A percentile compares a stretch with the other conserved stretches of the same genome.
Evolutionary conservation across 179 eudicot genomes (phyloP).

Genomic region (Gypsophila paniculata): DNA sequence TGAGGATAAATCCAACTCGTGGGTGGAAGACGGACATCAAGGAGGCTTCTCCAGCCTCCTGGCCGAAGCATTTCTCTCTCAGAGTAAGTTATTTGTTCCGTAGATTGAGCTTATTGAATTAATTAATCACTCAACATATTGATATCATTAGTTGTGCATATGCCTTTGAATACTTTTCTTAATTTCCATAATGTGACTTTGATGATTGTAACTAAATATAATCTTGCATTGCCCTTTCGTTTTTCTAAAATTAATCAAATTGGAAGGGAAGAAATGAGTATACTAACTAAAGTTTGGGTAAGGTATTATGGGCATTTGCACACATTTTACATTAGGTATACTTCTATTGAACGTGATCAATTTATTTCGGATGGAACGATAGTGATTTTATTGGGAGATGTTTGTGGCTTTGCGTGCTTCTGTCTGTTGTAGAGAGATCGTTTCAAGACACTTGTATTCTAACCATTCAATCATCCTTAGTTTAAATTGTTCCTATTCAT

Average conservation of each 20-base stretch:
- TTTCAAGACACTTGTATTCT: neutral
- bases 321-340: neutral
- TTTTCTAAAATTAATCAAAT: neutral
- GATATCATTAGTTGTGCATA: neutral
- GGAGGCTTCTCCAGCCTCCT: slow-evolving; percentile 40
- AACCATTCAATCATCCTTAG: neutral
- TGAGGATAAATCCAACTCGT: slow-evolving; percentile 17
- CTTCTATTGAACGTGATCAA: no score
- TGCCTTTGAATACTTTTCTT: slow-evolving; percentile 8
- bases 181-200: no score
- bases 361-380: no score
- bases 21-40: slow-evolving; percentile 21
- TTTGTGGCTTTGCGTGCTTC: no score
- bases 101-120: neutral
- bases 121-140: neutral
- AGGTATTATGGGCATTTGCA: neutral
- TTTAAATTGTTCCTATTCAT: neutral
- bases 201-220: no score
- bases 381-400: neutral
- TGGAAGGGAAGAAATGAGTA: neutral
- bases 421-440: no score
- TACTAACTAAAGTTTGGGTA: neutral
- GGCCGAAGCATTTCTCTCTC: slow-evolving; percentile 69
- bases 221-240: no score
- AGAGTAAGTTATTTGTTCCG: slow-evolving; percentile 43